Conservation (phyloP, 192 early-diverging fungal genomes). For the Backusella parvicylindrica region DNA sequence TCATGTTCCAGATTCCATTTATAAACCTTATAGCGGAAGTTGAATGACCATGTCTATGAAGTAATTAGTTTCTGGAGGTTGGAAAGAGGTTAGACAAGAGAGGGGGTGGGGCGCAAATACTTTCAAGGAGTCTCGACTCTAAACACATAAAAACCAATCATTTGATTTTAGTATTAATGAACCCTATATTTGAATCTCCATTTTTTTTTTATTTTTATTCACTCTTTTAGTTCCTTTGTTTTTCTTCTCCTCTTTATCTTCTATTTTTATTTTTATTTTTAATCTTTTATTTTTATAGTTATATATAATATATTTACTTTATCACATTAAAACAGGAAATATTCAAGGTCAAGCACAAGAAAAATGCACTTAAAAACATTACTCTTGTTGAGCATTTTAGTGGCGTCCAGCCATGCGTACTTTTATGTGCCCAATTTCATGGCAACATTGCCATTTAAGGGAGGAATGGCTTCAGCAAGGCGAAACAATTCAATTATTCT, state of each 20-base stretch:
- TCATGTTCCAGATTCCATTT: background rate
- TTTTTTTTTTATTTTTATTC: background rate
- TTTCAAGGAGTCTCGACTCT: background rate
- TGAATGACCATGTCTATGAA: background rate
- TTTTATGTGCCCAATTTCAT: conserved; percentile 14
- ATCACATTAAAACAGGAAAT: background rate
- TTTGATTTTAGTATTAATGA: conserved; percentile 8
- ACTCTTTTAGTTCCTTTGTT: conserved; percentile 2
- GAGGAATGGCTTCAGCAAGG: background rate
- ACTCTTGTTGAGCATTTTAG: background rate
- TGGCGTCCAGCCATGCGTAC: background rate
- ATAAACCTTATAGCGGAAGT: background rate
- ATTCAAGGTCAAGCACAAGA: background rate
- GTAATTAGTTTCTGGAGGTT: background rate
- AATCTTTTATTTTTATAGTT: background rate
- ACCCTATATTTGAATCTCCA: conserved; percentile 2
- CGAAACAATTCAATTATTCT: conserved; percentile 8
- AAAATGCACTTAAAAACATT: background rate
- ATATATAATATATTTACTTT: background rate
- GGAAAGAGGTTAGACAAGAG: background rate
- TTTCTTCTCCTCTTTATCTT: background rate
- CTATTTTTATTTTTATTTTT: background rate
- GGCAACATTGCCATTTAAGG: conserved; percentile 11
- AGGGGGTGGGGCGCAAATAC: background rate
- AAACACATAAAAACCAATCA: background rate